These are phyloP conservation scores for Biscogniauxia mediterranea DNA, from an alignment of 2,329 filamentous ascomycete species.

Conservation along the genomic window DNA sequence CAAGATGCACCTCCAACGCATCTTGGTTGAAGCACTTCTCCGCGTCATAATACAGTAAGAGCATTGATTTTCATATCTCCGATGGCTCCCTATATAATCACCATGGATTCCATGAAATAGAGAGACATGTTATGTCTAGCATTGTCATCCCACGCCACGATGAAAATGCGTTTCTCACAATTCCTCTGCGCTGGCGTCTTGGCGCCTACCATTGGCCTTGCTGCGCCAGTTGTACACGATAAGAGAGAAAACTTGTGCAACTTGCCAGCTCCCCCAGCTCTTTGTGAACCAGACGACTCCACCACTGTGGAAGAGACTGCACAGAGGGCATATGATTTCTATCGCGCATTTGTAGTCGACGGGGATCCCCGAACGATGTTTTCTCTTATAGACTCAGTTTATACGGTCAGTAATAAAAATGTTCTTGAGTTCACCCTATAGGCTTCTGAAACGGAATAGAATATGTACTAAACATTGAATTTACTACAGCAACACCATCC, in stretches of 20 bases:
- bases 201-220: slow-evolving; percentile 27
- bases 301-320: slow-evolving; percentile 39
- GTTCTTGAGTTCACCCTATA: not conserved
- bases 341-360: slow-evolving; percentile 40
- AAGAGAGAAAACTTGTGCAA: slow-evolving; percentile 39
- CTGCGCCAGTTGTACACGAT: slow-evolving; percentile 24
- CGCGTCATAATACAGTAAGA: slow-evolving; percentile 17
- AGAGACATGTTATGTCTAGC: slow-evolving; percentile 2
- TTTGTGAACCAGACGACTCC: slow-evolving; percentile 35
- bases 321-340: slow-evolving; percentile 39
- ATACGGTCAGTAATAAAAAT: slow-evolving; percentile 34
- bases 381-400: slow-evolving; percentile 38
- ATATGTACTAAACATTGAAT: slow-evolving; percentile 5
- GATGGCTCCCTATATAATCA: slow-evolving; percentile 13
- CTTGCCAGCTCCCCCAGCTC: slow-evolving; percentile 32
- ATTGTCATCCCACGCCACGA: not conserved
- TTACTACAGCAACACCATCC: slow-evolving; percentile 37
- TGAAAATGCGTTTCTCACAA: slow-evolving; percentile 31
- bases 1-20: slow-evolving; percentile 8
- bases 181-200: slow-evolving; percentile 26
- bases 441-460: not conserved
- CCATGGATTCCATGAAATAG: slow-evolving; percentile 1
- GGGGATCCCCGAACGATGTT: slow-evolving; percentile 41
- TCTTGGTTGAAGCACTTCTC: slow-evolving; percentile 21
- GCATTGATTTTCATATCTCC: not conserved